Evolutionary conservation across 108 stramenopile species (phyloP).

Genomic region (Fragilaria radians): DNA sequence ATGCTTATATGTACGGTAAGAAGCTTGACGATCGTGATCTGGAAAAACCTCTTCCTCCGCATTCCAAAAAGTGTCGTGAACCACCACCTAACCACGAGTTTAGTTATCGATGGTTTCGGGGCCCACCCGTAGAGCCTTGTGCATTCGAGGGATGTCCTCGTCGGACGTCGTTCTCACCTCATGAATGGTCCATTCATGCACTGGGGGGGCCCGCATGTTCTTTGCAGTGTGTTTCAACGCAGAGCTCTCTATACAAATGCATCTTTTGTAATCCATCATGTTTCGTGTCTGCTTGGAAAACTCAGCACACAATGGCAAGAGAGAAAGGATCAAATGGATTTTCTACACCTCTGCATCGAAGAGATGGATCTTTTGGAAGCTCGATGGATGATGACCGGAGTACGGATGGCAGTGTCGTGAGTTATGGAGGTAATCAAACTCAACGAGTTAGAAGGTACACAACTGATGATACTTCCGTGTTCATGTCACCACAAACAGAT

Average conservation of each 20-base stretch:
- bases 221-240: constrained; percentile 76
- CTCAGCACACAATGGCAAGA: constrained; percentile 73
- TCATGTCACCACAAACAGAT: neutral
- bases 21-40: constrained; percentile 75
- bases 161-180: constrained; percentile 79
- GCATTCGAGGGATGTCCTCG: constrained; percentile 80
- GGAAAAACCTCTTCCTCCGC: constrained; percentile 44
- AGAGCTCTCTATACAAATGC: constrained; percentile 68
- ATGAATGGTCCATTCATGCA: constrained; percentile 84
- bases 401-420: constrained; percentile 15
- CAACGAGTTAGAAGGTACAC: neutral
- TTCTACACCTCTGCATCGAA: constrained; percentile 18
- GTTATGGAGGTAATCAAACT: constrained; percentile 12
- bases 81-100: constrained; percentile 82
- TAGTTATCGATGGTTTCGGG: constrained; percentile 81
- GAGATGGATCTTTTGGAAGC: constrained; percentile 20
- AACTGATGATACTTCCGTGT: neutral
- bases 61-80: constrained; percentile 73
- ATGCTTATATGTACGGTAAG: constrained; percentile 91
- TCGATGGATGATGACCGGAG: constrained; percentile 35
- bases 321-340: constrained; percentile 12
- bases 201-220: constrained; percentile 72
- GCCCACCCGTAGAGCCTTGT: constrained; percentile 65
- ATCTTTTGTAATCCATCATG: constrained; percentile 86
- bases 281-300: constrained; percentile 86